Evolutionary conservation across 441 rosid genomes (phyloP).

Genomic region (Brassica balearica): DNA sequence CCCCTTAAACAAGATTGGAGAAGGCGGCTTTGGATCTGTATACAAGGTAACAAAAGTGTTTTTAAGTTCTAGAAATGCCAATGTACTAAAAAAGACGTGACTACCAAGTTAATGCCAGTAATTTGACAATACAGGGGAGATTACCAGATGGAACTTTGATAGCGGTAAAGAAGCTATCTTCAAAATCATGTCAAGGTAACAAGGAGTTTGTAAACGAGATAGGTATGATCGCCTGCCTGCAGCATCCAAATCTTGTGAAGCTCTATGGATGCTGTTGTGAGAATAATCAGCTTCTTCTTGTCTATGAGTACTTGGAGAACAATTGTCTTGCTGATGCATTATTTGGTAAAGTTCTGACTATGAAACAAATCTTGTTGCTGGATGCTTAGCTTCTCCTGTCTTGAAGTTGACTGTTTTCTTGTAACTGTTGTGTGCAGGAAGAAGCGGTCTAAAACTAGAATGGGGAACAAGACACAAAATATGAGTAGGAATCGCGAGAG

Average conservation of each 20-base stretch:
- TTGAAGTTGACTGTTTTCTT: not conserved
- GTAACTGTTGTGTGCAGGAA: slow-evolving; percentile 21
- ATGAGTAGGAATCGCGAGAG: slow-evolving; percentile 52
- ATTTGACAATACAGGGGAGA: slow-evolving; percentile 47
- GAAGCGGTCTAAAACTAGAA: slow-evolving; percentile 38
- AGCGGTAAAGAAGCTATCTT: slow-evolving; percentile 39
- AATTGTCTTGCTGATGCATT: slow-evolving; percentile 46
- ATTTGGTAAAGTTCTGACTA: slow-evolving; percentile 19
- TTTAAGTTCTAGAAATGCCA: not conserved
- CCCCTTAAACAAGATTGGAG: slow-evolving; percentile 70
- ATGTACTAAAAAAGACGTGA: not conserved
- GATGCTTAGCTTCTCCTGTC: not conserved
- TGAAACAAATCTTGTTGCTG: not conserved
- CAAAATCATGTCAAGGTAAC: slow-evolving; percentile 43
- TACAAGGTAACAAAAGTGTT: slow-evolving; percentile 8
- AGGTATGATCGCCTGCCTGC: slow-evolving; percentile 45
- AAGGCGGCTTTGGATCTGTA: slow-evolving; percentile 65
- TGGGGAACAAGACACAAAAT: slow-evolving; percentile 51
- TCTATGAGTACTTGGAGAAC: slow-evolving; percentile 39
- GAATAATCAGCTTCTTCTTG: slow-evolving; percentile 9
- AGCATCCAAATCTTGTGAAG: slow-evolving; percentile 59
- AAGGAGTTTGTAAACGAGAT: slow-evolving; percentile 44
- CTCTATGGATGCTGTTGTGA: slow-evolving; percentile 44
- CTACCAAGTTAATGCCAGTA: not conserved
- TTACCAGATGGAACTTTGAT: slow-evolving; percentile 49